These are phyloP conservation scores for Solanum pimpinellifolium DNA, from an alignment of 257 asterid species.

Conservation along the genomic window DNA sequence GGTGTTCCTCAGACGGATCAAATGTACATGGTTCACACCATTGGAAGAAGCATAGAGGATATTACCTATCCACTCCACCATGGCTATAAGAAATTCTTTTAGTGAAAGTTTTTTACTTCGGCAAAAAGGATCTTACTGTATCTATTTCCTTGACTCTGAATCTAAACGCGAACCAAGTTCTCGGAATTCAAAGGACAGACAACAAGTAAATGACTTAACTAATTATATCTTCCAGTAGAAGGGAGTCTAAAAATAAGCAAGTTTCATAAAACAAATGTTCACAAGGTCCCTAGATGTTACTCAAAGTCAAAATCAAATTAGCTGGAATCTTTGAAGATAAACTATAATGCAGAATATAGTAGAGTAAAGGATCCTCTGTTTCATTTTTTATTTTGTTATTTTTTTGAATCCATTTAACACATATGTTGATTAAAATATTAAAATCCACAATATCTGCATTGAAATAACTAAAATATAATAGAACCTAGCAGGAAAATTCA, in stretches of 20 bases:
- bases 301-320: not conserved
- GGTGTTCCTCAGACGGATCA: not conserved
- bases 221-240: not conserved
- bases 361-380: not conserved
- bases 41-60: not conserved
- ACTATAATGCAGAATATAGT: not conserved
- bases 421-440: not conserved
- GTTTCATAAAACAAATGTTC: not conserved
- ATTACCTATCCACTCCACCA: not conserved
- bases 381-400: not conserved
- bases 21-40: not conserved
- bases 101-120: not conserved
- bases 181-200: not conserved
- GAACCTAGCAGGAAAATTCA: constrained; percentile 6
- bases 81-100: not conserved
- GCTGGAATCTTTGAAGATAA: not conserved
- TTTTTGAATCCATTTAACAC: not conserved
- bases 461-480: constrained; percentile 2
- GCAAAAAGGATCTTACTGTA: not conserved
- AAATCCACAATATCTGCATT: not conserved
- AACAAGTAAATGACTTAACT: not conserved
- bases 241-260: not conserved
- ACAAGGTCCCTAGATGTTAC: not conserved
- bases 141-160: not conserved
- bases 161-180: not conserved